A percentile compares a stretch with the other conserved stretches of the same genome.
Evolutionary conservation across 2,329 filamentous ascomycete genomes (phyloP).

Genomic region (Paecilomyces sp.): DNA sequence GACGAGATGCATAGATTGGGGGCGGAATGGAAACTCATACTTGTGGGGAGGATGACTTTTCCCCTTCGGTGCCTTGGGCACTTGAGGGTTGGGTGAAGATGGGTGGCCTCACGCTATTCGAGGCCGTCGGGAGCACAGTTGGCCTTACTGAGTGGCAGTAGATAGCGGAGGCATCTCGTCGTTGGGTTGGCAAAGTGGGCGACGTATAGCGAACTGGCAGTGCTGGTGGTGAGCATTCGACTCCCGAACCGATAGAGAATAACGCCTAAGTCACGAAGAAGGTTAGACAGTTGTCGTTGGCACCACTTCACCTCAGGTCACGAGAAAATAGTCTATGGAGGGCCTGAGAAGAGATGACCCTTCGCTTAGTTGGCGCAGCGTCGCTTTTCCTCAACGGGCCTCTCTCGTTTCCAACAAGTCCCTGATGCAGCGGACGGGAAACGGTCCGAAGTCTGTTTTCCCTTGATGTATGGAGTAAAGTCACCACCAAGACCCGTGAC

Average conservation of each 20-base stretch:
- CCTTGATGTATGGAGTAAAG: too few relatives aligned
- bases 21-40: not conserved
- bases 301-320: not conserved
- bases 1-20: not conserved
- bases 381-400: not conserved
- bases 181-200: not conserved
- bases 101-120: not conserved
- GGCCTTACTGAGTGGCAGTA: not conserved
- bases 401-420: not conserved
- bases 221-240: not conserved
- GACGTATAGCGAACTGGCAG: not conserved
- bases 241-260: not conserved
- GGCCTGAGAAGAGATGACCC: not conserved
- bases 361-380: not conserved
- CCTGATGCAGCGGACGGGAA: not conserved
- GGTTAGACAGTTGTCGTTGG: not conserved
- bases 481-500: not conserved
- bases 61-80: not conserved
- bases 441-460: not conserved
- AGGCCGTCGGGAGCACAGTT: not conserved
- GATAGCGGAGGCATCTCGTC: not conserved
- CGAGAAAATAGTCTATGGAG: not conserved
- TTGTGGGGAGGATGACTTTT: not conserved
- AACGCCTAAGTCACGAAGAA: not conserved
- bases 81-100: not conserved